Base-by-base conservation (phyloP, 345 rosid genomes). In the Corchorus capsularis region DNA sequence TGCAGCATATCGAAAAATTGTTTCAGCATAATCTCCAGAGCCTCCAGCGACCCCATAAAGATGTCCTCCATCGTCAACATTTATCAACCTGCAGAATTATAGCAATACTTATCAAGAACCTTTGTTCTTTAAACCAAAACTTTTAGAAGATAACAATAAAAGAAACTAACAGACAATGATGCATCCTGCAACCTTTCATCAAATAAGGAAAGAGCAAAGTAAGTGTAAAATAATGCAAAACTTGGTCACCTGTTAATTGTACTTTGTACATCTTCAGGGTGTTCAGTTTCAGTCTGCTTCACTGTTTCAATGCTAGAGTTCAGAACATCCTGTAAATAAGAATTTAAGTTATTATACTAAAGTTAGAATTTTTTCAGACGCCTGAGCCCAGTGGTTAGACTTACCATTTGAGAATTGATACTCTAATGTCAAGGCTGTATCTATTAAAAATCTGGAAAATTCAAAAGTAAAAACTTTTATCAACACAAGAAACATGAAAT, bases 21-120 rank as follows among this genome's bases (percentile, higher is more conserved):
- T 92, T 75, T 94, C 94, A 20, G 94, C 95, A 62, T 94, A 96
- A 75, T 97, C 98, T 70, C 99, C 98, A 46, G 99, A 96, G 77
- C 97, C 79, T 75, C 99, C 99, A 63, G 83, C 64, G 39, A 94
- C 99, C 74, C 99, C 99, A 77, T 88, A 92, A 65, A 94, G 93
- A 79, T 83, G 75, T 60, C 89, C 97, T 77, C 92, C 89, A 64
- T 94, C 91, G 55, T 82, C 82, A 17, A 96, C 86, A 87, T 93
- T 96, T 72, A 94, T 84, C 84, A 92, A 77, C 78, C 99, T 93
- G 87, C 74, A 72, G 32, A 54, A 56, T 5, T 6, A 73, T 35
- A 32, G 68, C 19, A 67, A 57, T 11, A 78, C 34, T 64, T 41
- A 37, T 3, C 54, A 66, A 67, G 49, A 70, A 55, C 47, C 17